Evolutionary conservation across 371 early-diverging fungal genomes (phyloP).

Genomic region (Mortierella sp.): DNA sequence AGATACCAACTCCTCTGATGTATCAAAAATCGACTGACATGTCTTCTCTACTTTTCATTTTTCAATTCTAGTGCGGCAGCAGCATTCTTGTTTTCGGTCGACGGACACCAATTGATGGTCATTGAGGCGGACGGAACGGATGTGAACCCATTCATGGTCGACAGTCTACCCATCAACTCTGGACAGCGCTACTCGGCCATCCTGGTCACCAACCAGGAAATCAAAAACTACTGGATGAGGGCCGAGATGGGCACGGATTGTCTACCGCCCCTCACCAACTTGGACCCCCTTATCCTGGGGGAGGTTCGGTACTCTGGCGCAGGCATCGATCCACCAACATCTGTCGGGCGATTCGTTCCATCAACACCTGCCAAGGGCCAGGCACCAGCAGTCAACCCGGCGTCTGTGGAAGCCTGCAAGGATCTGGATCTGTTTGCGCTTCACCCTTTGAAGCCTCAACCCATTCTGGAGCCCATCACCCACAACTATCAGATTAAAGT

Average conservation of each 20-base stretch:
- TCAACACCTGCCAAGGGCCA: slow-evolving; percentile 14
- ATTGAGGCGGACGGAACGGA: slow-evolving; percentile 58
- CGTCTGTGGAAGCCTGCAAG: slow-evolving; percentile 46
- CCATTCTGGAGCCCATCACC: slow-evolving; percentile 53
- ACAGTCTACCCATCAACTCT: slow-evolving; percentile 52
- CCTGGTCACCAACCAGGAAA: slow-evolving; percentile 50
- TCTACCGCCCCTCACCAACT: slow-evolving; percentile 26
- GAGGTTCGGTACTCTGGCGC: slow-evolving; percentile 59
- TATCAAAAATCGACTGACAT: neutral
- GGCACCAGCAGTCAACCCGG: slow-evolving; percentile 43
- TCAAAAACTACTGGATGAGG: slow-evolving; percentile 57
- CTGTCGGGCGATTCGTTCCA: slow-evolving; percentile 42
- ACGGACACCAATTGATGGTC: slow-evolving; percentile 49
- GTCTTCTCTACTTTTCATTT: neutral
- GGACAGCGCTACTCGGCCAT: slow-evolving; percentile 61
- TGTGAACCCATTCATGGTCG: slow-evolving; percentile 52
- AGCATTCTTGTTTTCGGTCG: slow-evolving; percentile 55
- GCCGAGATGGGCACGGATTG: slow-evolving; percentile 47
- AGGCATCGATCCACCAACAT: slow-evolving; percentile 35
- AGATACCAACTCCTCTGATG: neutral
- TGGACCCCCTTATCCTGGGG: slow-evolving; percentile 53
- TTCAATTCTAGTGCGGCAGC: slow-evolving; percentile 43
- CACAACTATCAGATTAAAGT: slow-evolving; percentile 43
- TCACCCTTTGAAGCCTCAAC: slow-evolving; percentile 53
- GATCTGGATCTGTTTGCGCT: slow-evolving; percentile 54